Base-by-base conservation (phyloP, 1,139 yeast genomes). In the Kazachstania sp. region DNA sequence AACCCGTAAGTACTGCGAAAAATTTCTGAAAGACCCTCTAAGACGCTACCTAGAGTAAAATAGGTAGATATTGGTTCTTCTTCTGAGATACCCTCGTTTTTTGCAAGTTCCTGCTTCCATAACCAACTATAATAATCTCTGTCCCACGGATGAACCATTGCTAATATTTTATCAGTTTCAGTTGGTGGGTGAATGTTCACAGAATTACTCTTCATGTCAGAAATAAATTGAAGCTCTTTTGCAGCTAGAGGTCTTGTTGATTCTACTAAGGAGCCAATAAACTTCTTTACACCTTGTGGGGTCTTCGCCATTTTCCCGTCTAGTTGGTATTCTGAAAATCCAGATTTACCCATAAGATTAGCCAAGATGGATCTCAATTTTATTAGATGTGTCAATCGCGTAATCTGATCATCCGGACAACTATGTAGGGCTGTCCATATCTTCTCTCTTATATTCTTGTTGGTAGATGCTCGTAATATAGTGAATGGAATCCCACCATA, bases 271-370 rank as follows among this genome's bases (percentile, higher is more conserved):
- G 81, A 79, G 6, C 70, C 65, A 48, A 92, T 69, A 54, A 92
- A 88, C 7, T 81, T 71, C 53, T 72, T 66, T 1, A 90, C 98
- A 58, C 86, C 81, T 30, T 77, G 79, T 0, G 97, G 95, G 9
- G 68, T 74, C 52, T 81, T 81, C 13, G 95, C 95, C 96, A 92
- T 86, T 63, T 94, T 92, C 54, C 87, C 95, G 51, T 79, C 82
- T 38, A 92, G 70, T 60, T 86, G 95, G 60, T 92, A 90, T 45
- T 83, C 83, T 0, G 94, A 80, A 67, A 73, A 92, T 40, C 86
- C 81, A 19, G 69, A 59, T 60, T 78, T 78, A 0, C 95, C 95
- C 71, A 92, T 72, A 69, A 86, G 73, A 43, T 73, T 71, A 0
- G 98, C 90, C 39, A 94, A 68, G 4, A 78, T 69, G 4, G 86